Percentiles rank a stretch among this genome's conserved stretches.
Conservation (phyloP, 306 rosid species). For the Acacia melanoxylon region DNA sequence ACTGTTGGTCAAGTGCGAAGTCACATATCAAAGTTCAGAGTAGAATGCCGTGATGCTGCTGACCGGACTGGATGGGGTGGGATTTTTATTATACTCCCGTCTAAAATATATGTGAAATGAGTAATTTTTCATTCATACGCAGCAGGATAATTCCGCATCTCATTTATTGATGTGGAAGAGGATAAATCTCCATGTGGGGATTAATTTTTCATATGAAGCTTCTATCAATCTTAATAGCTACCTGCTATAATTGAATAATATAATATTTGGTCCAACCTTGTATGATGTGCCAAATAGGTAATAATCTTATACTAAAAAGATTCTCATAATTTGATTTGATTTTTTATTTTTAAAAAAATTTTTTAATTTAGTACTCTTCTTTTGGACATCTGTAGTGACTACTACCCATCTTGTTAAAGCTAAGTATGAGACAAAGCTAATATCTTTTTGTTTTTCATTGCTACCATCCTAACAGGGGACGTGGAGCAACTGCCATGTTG, state of each 20-base stretch:
- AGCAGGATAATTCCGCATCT: neutral
- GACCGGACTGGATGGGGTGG: slow-evolving; percentile 90
- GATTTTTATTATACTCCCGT: slow-evolving; percentile 25
- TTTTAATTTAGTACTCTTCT: neutral
- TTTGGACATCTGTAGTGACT: slow-evolving; percentile 24
- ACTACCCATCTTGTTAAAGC: neutral
- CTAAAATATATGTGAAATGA: neutral
- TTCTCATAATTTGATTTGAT: neutral
- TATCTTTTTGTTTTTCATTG: neutral
- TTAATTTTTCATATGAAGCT: neutral
- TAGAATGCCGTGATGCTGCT: slow-evolving; percentile 90
- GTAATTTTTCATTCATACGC: neutral
- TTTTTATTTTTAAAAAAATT: too few species aligned
- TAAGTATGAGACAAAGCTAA: slow-evolving; percentile 10
- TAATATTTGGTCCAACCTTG: neutral
- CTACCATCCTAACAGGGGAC: slow-evolving; percentile 49
- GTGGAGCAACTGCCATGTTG: slow-evolving; percentile 88
- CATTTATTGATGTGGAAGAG: neutral
- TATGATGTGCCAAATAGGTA: neutral
- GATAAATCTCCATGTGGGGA: neutral
- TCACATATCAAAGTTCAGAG: slow-evolving; percentile 80
- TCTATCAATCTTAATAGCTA: neutral
- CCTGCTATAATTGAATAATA: neutral
- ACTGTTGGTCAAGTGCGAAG: slow-evolving; percentile 78
- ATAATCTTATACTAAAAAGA: slow-evolving; percentile 3